These are phyloP conservation scores for Trichopus zeylanicus DNA, from an alignment of 116 monocot genomes.

Conservation along the genomic window DNA sequence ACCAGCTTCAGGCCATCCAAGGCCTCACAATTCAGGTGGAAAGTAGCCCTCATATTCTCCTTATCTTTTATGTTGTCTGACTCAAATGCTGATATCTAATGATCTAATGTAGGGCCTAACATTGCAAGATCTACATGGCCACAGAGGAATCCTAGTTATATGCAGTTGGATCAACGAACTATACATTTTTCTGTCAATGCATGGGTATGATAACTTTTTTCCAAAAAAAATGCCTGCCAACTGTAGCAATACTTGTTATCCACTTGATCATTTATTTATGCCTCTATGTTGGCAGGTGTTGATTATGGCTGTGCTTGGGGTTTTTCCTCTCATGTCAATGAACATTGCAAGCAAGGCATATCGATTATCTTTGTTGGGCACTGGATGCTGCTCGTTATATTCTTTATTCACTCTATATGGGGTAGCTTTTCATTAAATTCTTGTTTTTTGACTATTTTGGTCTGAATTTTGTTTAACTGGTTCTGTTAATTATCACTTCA, in stretches of 20 bases:
- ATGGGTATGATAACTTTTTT: constrained; percentile 35
- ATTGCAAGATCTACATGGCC: constrained; percentile 20
- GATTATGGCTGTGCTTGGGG: constrained; percentile 52
- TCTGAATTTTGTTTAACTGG: not conserved
- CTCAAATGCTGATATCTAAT: not conserved
- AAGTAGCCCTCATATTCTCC: not conserved
- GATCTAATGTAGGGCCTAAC: constrained; percentile 9
- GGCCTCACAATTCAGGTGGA: constrained; percentile 32
- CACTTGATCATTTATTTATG: not conserved
- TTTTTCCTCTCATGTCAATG: constrained; percentile 57
- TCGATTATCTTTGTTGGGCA: constrained; percentile 68
- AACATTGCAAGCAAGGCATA: constrained; percentile 61
- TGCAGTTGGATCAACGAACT: constrained; percentile 31
- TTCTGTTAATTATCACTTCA: not conserved
- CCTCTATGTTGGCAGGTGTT: constrained; percentile 45
- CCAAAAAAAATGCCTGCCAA: not conserved
- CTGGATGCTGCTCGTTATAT: constrained; percentile 58
- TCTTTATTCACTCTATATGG: constrained; percentile 67
- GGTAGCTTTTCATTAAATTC: constrained; percentile 24
- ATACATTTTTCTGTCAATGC: constrained; percentile 65
- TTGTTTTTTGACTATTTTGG: not conserved
- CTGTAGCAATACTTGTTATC: not conserved
- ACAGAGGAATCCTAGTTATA: constrained; percentile 20
- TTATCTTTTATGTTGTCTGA: not conserved
- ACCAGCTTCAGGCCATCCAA: constrained; percentile 21